Evolutionary conservation across 768 basidiomycete genomes (phyloP), one percentile per base, ranked within the genome.

Genomic region (Russula ochroleuca): DNA sequence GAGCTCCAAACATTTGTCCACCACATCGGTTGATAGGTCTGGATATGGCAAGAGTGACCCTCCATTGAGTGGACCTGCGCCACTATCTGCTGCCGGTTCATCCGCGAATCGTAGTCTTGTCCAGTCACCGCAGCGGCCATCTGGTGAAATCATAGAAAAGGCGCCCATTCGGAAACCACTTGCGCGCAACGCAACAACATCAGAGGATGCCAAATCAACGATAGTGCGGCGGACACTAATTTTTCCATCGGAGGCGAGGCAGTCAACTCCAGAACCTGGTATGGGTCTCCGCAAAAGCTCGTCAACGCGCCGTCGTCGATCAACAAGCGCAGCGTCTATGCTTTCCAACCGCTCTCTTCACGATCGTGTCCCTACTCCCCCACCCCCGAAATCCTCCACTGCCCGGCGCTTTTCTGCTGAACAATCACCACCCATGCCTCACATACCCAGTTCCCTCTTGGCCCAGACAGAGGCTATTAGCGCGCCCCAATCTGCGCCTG

Each of bases 311-410:
- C 83, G 83, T 54, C 84, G 86, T 50, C 84, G 85, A 45, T 81
- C 88, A 59, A 78, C 79, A 19, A 89, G 91, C 67, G 78, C 80
- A 13, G 73, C 72, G 21, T 83, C 81, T 28, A 74, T 83, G 14
- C 76, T 79, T 19, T 92, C 90, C 0, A 83, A 76, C 68, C 85
- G 86, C 61, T 92, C 91, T 48, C 79, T 92, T 33, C 86, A 89
- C 68, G 92, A 93, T 68, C 87, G 91, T 57, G 87, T 78, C 14
- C 91, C 90, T 13, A 93, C 92, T 9, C 91, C 91, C n/a, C 92
- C 91, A 19, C 92, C 92, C 37, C 85, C 88, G 15, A 83, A 83
- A 67, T 76, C 82, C 5, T 77, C 79, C 52, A 72, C 72, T 43
- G 67, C 73, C 37, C 81, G 81, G 65, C 83, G 87, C 41, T 90